These are phyloP conservation scores for Lavandula angustifolia DNA, from an alignment of 257 asterid genomes.

Conservation along the genomic window DNA sequence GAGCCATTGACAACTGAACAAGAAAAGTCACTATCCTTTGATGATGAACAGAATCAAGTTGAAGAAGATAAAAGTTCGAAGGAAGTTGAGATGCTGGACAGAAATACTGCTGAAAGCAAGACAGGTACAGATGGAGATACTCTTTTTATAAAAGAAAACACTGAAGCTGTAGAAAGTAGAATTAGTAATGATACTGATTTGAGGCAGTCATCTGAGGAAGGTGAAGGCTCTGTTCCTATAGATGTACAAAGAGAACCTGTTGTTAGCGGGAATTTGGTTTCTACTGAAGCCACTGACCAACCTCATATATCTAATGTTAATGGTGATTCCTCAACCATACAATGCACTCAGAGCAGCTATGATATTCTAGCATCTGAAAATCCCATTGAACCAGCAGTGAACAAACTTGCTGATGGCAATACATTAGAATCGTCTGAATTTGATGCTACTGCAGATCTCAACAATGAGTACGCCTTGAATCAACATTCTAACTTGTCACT, in stretches of 20 bases:
- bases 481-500: conserved; percentile 35
- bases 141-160: conserved; percentile 40
- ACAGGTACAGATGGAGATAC: conserved; percentile 45
- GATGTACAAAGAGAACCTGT: conserved; percentile 44
- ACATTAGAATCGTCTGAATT: conserved; percentile 39
- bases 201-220: conserved; percentile 44
- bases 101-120: conserved; percentile 42
- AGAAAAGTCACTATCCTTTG: conserved; percentile 54
- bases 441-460: conserved; percentile 39
- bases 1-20: conserved; percentile 59
- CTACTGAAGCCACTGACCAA: conserved; percentile 45
- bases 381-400: conserved; percentile 43
- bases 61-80: conserved; percentile 42
- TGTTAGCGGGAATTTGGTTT: conserved; percentile 41
- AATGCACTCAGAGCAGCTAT: conserved; percentile 42
- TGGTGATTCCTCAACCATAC: conserved; percentile 39
- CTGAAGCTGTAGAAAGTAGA: conserved; percentile 47
- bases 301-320: conserved; percentile 41
- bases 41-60: conserved; percentile 40
- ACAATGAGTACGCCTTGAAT: conserved; percentile 38
- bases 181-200: conserved; percentile 40
- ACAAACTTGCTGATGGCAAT: conserved; percentile 36
- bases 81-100: conserved; percentile 47
- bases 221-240: conserved; percentile 37
- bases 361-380: conserved; percentile 41